Evolutionary conservation across 768 basidiomycete genomes (phyloP).

Genomic region (Leccinellum albellum): DNA sequence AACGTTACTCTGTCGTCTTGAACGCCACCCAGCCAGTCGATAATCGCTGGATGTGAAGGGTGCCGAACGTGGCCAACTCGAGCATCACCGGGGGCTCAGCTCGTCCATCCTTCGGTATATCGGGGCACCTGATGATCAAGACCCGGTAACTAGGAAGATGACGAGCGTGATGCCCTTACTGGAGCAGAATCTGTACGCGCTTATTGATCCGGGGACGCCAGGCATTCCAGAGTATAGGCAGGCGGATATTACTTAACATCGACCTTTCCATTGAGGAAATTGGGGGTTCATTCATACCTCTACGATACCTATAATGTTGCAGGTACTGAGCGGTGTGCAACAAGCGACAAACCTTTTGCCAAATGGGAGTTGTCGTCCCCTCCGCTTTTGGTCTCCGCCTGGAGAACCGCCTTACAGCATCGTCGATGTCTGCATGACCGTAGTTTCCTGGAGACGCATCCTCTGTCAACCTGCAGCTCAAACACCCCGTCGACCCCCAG

Average conservation of each 20-base stretch:
- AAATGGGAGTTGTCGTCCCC: neutral
- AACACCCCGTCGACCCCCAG: conserved; percentile 63
- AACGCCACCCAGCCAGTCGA: conserved; percentile 34
- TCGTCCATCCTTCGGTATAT: neutral
- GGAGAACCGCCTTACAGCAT: conserved; percentile 66
- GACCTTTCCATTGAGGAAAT: neutral
- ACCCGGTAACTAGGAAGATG: neutral
- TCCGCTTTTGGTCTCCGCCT: too few relatives aligned
- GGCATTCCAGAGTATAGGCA: neutral
- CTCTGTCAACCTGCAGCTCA: conserved; percentile 51
- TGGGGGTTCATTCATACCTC: neutral
- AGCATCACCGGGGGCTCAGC: neutral
- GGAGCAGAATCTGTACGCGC: neutral
- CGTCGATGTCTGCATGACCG: conserved; percentile 59
- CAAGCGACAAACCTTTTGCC: neutral
- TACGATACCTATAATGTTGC: neutral
- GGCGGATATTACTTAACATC: neutral
- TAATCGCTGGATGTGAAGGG: conserved; percentile 55
- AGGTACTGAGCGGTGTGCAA: neutral
- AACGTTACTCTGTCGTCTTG: neutral
- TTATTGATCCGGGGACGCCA: neutral
- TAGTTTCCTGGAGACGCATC: conserved; percentile 46
- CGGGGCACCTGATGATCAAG: neutral
- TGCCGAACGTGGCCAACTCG: neutral
- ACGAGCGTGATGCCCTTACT: neutral